Evolutionary conservation across 352 stramenopile genomes (phyloP).

Genomic region (Phytopythium ostracodes): DNA sequence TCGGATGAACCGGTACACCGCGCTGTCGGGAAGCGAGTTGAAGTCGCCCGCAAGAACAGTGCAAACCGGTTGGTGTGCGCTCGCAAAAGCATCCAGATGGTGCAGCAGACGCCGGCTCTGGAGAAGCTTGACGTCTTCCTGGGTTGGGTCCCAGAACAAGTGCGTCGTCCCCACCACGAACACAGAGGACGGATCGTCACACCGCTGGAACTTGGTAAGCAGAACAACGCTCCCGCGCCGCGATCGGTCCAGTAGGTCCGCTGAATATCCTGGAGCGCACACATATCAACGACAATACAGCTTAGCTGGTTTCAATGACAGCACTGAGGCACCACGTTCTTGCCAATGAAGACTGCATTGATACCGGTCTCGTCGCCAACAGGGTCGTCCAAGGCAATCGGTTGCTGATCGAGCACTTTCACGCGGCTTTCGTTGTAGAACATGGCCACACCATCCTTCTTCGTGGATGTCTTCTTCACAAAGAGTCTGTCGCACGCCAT

Average conservation of each 20-base stretch:
- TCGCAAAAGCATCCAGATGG: conserved; percentile 34
- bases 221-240: conserved; percentile 56
- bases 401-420: conserved; percentile 31
- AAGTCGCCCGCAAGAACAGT: conserved; percentile 77
- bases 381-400: conserved; percentile 47
- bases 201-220: conserved; percentile 48
- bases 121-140: conserved; percentile 84
- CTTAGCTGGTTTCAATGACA: not conserved
- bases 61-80: conserved; percentile 11
- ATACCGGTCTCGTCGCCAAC: conserved; percentile 51
- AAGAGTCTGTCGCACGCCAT: conserved; percentile 34
- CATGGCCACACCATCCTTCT: conserved; percentile 68
- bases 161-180: conserved; percentile 81
- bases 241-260: conserved; percentile 45
- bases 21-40: conserved; percentile 75
- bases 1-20: conserved; percentile 66
- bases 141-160: conserved; percentile 78
- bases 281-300: not conserved
- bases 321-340: not conserved
- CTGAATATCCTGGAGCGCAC: conserved; percentile 31
- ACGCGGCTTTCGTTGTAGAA: conserved; percentile 64
- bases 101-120: conserved; percentile 56
- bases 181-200: conserved; percentile 17
- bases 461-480: conserved; percentile 57
- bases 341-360: not conserved